Evolutionary conservation across 345 rosid species (phyloP).

Genomic region (Citropsis articulata): DNA sequence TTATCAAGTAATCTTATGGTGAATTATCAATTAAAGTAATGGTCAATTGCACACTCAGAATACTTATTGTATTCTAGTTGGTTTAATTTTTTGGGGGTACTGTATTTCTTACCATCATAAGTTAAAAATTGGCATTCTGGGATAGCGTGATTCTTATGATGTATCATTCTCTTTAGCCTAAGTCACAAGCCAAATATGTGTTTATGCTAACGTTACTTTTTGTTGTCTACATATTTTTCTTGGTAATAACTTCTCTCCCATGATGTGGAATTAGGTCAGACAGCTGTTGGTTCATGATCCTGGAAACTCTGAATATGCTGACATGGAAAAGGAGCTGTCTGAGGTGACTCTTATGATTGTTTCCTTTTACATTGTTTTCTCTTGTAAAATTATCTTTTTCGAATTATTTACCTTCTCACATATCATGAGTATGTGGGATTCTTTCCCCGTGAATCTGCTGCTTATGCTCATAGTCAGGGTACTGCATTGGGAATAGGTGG

Average conservation of each 20-base stretch:
- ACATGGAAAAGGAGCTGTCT: conserved; percentile 84
- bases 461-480: background rate
- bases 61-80: background rate
- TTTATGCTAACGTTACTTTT: background rate
- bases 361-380: conserved; percentile 1
- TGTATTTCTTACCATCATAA: background rate
- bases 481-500: conserved; percentile 12
- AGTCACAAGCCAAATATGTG: background rate
- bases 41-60: background rate
- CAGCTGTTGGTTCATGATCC: conserved; percentile 79
- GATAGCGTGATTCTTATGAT: background rate
- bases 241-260: background rate
- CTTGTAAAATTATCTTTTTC: background rate
- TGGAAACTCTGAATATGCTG: conserved; percentile 75
- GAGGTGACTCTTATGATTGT: conserved; percentile 56
- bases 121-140: background rate
- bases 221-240: background rate
- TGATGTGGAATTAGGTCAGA: conserved; percentile 53
- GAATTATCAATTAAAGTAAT: background rate
- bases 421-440: background rate
- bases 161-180: background rate
- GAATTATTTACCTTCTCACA: background rate
- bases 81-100: background rate
- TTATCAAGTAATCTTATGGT: background rate
- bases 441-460: background rate